Evolutionary conservation across 495 filamentous ascomycete genomes (phyloP), one percentile per base, ranked within the genome.

Genomic region (Tricharina praecox): DNA sequence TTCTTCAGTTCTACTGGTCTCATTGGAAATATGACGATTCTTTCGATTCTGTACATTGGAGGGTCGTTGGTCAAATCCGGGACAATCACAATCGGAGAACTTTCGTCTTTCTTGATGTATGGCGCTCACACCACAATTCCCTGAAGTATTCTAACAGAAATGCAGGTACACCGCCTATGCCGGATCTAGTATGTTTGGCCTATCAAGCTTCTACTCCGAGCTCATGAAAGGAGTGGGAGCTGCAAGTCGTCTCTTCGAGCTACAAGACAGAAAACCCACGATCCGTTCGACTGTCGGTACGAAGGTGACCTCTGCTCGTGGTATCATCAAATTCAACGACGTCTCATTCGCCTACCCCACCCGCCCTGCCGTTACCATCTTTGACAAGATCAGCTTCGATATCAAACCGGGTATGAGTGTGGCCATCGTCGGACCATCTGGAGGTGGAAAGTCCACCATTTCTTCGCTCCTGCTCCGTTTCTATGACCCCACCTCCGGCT

Each of bases 51-150:
- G 1, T 90, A 92, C 62, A 81, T 83, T 15, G 90, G 90, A 47
- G 84, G 88, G 24, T 77, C 78, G 48, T 83, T 96, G 66, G 90
- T 97, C 20, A 77, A 82, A 56, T 72, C 75, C 1, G 88, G 90
- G 1, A 71, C 75, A 24, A 90, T 97, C 66, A 83, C 71, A 23
- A 76, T 96, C 45, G 90, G 90, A 48, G 92, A 96, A 48, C 66
- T 97, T 46, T 85, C 92, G n/a, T 88, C 83, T 2, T 97, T 97
- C 64, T 69, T 97, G 59, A 95, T 97, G 90, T 97, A 95, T 34
- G 38, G 20, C 19, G 11, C 10, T 2, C 8, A 30, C 36, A n/a
- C 23, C 24, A 7, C 7, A 4, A 7, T n/a, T 9, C 7, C 8
- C 23, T 7, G 16, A 23, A 18, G 24, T 11, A 13, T 38, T 4